Evolutionary conservation across 441 rosid genomes (phyloP), one percentile per base, ranked within the genome.

Genomic region (Breynia disticha): DNA sequence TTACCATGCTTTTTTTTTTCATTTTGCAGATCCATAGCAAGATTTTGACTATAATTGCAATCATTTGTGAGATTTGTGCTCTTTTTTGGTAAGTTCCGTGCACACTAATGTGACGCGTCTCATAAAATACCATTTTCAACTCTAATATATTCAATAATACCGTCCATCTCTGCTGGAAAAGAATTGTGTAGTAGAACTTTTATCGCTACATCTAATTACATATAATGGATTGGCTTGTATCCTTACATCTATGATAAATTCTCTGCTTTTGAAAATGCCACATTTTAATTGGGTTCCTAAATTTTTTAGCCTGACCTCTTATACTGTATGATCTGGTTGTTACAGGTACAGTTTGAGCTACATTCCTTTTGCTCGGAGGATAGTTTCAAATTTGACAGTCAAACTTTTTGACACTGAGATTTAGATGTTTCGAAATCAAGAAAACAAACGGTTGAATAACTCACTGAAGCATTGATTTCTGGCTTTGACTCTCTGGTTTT

Each of bases 321-420:
- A 45, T 28, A 38, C 19, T 17, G 8, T 63, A 41, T 42, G 16
- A 24, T 61, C 55, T 65, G 74, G 50, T 45, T 60, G 37, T 75
- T 68, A 57, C 95, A 93, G 98, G 98, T 93, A 88, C 70, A 62
- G 95, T 61, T 78, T 93, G 64, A 93, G 95, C 60, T 93, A 84
- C 42, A 80, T 93, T 48, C 97, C 95, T 35, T 93, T 93, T 59
- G 97, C 95, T 21, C 74, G 95, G 24, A 78, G 82, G 61, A 79
- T 81, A 73, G 84, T 91, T 67, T 86, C 97, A n/a, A 70, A 78
- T 46, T 54, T 86, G 60, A 82, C 82, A 87, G 47, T 91, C 56
- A 79, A 91, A 14, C 68, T 81, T 21, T 88, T 72, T 45, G 95
- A 91, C 80, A 88, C 95, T 0, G 98, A 88, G 72, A 61, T 91